Conservation (phyloP, 2,329 filamentous ascomycete genomes). For the Zymoseptoria crescenta region DNA sequence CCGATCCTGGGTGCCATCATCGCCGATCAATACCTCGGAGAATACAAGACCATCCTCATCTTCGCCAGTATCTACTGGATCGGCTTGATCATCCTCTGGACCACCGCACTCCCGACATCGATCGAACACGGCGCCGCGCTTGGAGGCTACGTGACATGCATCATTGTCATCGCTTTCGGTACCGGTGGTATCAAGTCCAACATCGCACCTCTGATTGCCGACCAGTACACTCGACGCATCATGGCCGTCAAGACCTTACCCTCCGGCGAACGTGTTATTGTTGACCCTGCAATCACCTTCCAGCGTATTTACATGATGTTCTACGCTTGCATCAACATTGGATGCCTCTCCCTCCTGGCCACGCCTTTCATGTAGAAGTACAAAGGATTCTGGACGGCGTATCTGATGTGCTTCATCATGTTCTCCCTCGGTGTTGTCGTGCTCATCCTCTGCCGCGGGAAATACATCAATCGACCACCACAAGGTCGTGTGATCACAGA, state of each 20-base stretch:
- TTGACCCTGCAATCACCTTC: constrained; percentile 42
- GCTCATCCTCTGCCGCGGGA: constrained; percentile 34
- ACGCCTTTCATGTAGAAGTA: constrained; percentile 62
- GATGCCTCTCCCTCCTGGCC: constrained; percentile 59
- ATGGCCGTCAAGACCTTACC: constrained; percentile 33
- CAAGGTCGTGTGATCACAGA: constrained; percentile 59
- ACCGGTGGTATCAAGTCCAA: constrained; percentile 79
- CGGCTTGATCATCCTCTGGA: constrained; percentile 59
- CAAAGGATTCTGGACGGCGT: constrained; percentile 60
- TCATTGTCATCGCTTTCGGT: constrained; percentile 64
- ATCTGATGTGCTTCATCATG: constrained; percentile 53
- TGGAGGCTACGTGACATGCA: constrained; percentile 55
- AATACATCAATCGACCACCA: constrained; percentile 40
- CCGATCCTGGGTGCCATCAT: constrained; percentile 42
- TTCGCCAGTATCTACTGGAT: constrained; percentile 57
- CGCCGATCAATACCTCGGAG: constrained; percentile 62
- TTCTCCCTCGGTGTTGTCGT: constrained; percentile 55
- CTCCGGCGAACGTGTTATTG: constrained; percentile 39
- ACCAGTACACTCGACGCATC: constrained; percentile 38
- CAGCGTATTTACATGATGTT: constrained; percentile 54
- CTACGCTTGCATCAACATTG: constrained; percentile 66
- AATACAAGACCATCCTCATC: constrained; percentile 62
- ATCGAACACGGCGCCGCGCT: constrained; percentile 54
- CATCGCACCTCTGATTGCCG: constrained; percentile 48
- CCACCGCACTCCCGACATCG: constrained; percentile 56